phyloP scores from a whole-genome alignment of 2,329 filamentous ascomycete species.

The Ceratocystis alfenasii region DNA sequence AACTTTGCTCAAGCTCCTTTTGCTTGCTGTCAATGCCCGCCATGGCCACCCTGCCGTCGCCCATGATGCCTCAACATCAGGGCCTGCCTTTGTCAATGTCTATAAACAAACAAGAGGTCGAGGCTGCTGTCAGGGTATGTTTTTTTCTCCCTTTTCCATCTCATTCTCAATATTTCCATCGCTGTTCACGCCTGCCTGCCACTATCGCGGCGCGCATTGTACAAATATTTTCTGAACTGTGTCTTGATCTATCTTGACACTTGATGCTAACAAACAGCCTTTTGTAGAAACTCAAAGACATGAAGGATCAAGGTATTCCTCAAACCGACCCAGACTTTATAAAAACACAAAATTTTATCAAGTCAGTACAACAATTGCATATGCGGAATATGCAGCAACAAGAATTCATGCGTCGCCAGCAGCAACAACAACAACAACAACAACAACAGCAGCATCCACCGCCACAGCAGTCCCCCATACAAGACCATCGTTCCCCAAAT shows the following conservation, averaged over 20 bases:
- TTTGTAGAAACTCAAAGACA: conserved; percentile 67
- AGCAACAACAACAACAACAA: conserved; percentile 35
- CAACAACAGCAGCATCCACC: conserved; percentile 36
- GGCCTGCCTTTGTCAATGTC: conserved; percentile 12
- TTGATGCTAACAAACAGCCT: conserved; percentile 3
- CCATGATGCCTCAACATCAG: conserved; percentile 21
- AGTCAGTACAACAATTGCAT: conserved; percentile 55
- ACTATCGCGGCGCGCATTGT: no score
- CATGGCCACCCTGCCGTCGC: conserved; percentile 22
- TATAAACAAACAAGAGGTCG: conserved; percentile 18
- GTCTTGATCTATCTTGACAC: neutral
- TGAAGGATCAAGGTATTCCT: conserved; percentile 75
- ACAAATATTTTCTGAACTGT: neutral
- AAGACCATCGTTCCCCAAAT: conserved; percentile 25
- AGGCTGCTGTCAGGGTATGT: conserved; percentile 20
- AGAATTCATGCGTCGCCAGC: conserved; percentile 33
- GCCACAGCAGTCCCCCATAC: conserved; percentile 25
- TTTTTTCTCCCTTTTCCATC: neutral
- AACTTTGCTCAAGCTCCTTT: neutral
- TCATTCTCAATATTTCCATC: neutral
- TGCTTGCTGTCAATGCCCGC: conserved; percentile 14
- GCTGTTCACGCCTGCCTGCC: no score
- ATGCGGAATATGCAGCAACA: conserved; percentile 41
- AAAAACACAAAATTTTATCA: conserved; percentile 65
- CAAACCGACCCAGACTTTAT: conserved; percentile 76